Evolutionary conservation across 257 asterid genomes (phyloP).

Genomic region (Solanum arcanum): DNA sequence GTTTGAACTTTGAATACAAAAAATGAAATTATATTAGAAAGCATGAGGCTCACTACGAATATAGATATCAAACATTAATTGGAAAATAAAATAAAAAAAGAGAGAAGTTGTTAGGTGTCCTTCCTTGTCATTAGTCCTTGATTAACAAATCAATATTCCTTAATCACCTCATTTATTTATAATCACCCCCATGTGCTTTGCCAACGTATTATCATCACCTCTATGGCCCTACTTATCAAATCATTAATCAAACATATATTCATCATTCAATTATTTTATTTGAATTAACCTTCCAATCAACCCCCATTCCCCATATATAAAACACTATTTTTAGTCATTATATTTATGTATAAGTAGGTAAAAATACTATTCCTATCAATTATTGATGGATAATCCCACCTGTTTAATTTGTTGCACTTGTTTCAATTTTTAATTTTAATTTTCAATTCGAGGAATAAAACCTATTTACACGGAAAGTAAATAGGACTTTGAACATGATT

Average conservation of each 20-base stretch:
- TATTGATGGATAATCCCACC: neutral
- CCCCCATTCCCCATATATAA: neutral
- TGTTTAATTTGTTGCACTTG: neutral
- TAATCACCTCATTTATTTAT: neutral
- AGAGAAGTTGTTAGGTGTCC: neutral
- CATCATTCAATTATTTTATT: neutral
- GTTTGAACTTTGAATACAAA: neutral
- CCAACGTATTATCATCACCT: neutral
- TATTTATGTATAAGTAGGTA: neutral
- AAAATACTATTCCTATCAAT: neutral
- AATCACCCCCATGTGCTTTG: constrained; percentile 4
- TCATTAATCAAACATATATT: neutral
- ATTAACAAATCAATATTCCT: neutral
- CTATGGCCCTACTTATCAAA: neutral
- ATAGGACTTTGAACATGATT: neutral
- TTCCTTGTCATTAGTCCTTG: neutral
- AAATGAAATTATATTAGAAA: neutral
- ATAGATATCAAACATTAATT: too few relatives aligned
- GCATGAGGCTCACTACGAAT: too few relatives aligned
- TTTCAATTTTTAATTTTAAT: neutral
- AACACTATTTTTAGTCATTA: neutral
- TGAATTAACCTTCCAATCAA: neutral
- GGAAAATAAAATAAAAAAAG: neutral
- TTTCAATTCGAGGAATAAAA: too few relatives aligned
- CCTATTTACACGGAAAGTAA: neutral